Conservation (phyloP, 2,329 filamentous ascomycete genomes). For the Penicillium sp. region DNA sequence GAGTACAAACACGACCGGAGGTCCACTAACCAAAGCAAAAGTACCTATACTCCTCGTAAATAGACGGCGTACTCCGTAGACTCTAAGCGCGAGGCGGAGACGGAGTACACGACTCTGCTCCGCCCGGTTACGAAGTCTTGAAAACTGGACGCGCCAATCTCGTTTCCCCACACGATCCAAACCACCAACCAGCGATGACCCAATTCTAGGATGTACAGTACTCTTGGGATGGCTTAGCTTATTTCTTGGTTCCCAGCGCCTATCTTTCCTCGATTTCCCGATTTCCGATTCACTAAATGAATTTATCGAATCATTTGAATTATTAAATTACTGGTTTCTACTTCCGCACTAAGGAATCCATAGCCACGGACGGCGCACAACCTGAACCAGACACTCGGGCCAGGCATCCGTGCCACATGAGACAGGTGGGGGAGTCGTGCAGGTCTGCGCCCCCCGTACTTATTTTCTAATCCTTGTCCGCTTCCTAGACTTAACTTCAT, state of each 20-base stretch:
- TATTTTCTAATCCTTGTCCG: neutral
- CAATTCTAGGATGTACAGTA: neutral
- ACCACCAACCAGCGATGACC: neutral
- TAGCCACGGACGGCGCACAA: slow-evolving; percentile 19
- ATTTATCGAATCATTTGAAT: no score
- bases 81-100: slow-evolving; percentile 15
- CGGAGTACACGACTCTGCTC: slow-evolving; percentile 6
- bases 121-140: slow-evolving; percentile 12
- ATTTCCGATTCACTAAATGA: neutral
- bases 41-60: neutral
- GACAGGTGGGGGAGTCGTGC: neutral
- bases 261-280: neutral
- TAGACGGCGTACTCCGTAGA: neutral
- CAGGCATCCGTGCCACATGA: slow-evolving; percentile 7
- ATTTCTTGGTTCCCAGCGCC: neutral
- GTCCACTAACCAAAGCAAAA: neutral
- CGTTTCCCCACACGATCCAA: neutral
- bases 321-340: neutral
- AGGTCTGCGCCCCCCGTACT: neutral
- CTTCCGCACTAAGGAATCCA: slow-evolving; percentile 15
- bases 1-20: no score
- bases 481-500: neutral
- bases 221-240: neutral
- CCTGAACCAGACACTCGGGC: slow-evolving; percentile 21
- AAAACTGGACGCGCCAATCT: slow-evolving; percentile 7